Conservation (phyloP, 179 eudicot genomes). For the Sideroxylon spinosum region DNA sequence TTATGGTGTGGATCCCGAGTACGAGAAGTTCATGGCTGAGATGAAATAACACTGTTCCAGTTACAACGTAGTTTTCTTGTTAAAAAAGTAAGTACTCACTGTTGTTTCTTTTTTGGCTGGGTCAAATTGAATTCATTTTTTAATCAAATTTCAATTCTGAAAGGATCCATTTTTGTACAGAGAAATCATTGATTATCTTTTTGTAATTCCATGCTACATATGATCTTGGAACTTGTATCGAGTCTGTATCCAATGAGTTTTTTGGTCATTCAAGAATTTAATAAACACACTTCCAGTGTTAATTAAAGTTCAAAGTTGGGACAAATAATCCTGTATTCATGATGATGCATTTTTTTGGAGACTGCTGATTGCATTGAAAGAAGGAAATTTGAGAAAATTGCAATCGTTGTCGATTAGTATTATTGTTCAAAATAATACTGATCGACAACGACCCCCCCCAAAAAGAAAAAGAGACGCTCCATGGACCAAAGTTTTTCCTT, state of each 20-base stretch:
- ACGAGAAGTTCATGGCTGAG: constrained; percentile 84
- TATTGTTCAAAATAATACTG: not conserved
- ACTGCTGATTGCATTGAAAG: not conserved
- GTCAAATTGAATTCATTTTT: not conserved
- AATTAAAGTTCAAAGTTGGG: constrained; percentile 1
- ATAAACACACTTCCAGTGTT: not conserved
- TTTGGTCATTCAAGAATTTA: not conserved
- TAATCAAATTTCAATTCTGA: not conserved
- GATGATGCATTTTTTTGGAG: not conserved
- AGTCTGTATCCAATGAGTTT: not conserved
- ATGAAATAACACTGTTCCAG: constrained; percentile 42
- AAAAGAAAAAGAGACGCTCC: no score
- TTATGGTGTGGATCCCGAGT: constrained; percentile 57
- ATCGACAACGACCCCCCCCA: no score
- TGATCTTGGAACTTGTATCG: not conserved
- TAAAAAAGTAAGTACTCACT: constrained; percentile 28
- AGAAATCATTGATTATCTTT: not conserved
- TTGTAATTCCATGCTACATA: not conserved
- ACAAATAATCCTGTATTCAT: not conserved
- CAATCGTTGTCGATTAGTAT: not conserved
- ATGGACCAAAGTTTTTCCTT: no score
- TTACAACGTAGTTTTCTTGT: constrained; percentile 6
- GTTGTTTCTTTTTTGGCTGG: not conserved
- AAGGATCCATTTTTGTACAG: not conserved
- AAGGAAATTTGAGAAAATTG: not conserved